Conservation (phyloP, 2,329 filamentous ascomycete species). For the Sporothrix protearum region DNA sequence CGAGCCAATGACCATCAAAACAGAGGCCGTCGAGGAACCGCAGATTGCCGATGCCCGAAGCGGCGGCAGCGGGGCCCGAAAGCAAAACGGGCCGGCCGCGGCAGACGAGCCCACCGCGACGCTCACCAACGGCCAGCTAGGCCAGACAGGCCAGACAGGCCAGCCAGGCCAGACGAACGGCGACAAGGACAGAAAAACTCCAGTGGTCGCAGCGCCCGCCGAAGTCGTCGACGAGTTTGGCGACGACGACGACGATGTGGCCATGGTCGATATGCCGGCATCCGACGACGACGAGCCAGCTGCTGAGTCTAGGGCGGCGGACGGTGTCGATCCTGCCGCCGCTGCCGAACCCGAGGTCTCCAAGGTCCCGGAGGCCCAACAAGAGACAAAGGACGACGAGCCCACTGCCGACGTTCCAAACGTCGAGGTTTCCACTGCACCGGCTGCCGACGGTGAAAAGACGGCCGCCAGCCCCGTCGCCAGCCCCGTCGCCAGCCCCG, state of each 20-base stretch:
- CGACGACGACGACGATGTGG: conserved; percentile 31
- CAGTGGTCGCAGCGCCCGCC: background rate
- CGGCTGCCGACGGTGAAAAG: conserved; percentile 33
- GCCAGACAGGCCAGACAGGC: too few species aligned
- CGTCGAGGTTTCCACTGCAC: conserved; percentile 30
- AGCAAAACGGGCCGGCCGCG: conserved; percentile 39
- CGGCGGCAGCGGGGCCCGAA: too few species aligned
- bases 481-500: conserved; percentile 40
- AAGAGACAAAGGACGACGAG: background rate
- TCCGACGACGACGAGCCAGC: background rate
- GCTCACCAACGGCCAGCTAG: conserved; percentile 10
- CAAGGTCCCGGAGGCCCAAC: too few species aligned
- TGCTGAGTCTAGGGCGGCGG: background rate
- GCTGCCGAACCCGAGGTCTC: background rate
- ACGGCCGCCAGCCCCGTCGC: too few species aligned
- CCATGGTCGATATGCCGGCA: conserved; percentile 32
- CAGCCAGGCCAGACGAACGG: too few species aligned
- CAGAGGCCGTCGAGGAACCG: conserved; percentile 32
- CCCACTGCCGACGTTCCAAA: conserved; percentile 20
- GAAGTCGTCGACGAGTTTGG: conserved; percentile 31
- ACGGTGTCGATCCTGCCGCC: background rate
- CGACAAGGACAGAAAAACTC: background rate
- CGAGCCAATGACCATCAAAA: conserved; percentile 34
- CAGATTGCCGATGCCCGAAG: conserved; percentile 31
- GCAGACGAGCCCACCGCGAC: conserved; percentile 28